A percentile compares a stretch with the other conserved stretches of the same genome.
These are phyloP conservation scores for Oenanthe sinensis DNA, from an alignment of 129 eudicot genomes.

Conservation along the genomic window DNA sequence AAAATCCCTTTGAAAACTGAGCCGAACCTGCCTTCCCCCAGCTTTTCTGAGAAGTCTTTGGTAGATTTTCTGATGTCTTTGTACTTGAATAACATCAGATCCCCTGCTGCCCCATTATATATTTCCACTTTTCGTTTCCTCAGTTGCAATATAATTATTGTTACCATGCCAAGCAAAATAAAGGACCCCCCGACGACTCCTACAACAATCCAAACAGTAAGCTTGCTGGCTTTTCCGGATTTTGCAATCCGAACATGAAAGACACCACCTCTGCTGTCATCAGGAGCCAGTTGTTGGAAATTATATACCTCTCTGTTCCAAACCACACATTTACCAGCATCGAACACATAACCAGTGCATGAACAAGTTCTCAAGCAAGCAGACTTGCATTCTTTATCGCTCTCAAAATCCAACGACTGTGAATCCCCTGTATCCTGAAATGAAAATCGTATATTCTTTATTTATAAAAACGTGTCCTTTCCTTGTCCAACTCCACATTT, in stretches of 20 bases:
- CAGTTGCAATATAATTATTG: background rate
- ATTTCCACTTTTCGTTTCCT: background rate
- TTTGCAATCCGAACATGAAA: conserved; percentile 1
- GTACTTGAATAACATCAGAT: conserved; percentile 3
- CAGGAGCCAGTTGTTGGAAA: background rate
- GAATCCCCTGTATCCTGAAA: background rate
- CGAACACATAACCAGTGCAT: conserved; percentile 8
- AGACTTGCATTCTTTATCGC: conserved; percentile 3
- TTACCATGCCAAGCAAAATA: background rate
- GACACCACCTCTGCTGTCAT: background rate
- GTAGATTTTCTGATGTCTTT: conserved; percentile 11
- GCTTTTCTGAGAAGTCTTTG: conserved; percentile 14
- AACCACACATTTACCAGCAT: conserved; percentile 7
- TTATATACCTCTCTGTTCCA: conserved; percentile 13
- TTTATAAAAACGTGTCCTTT: conserved; percentile 9
- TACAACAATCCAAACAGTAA: conserved; percentile 6
- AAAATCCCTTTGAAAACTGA: conserved; percentile 16
- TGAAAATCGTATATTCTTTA: background rate
- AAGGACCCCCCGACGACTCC: conserved; percentile 6
- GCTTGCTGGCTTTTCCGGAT: background rate
- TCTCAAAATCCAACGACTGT: background rate
- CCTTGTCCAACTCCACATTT: background rate
- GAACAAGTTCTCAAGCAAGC: conserved; percentile 16
- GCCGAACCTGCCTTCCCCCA: conserved; percentile 19
- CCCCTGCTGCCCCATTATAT: background rate